These are phyloP conservation scores for Solanum hybrid DNA, from an alignment of 305 asterid genomes.

Conservation along the genomic window DNA sequence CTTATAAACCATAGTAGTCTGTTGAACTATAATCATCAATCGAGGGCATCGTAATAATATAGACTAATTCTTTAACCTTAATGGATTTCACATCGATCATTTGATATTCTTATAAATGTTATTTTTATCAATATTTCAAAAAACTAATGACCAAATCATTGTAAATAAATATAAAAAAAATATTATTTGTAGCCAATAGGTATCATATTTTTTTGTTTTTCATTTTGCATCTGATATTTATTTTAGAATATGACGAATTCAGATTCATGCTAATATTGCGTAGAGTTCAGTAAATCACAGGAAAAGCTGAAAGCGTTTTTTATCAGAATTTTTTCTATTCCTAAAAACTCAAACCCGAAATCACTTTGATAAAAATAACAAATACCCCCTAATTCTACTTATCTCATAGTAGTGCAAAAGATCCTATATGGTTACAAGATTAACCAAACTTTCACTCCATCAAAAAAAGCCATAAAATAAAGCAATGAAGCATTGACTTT, in stretches of 20 bases:
- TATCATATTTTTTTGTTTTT: not conserved
- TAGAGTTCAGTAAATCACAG: not conserved
- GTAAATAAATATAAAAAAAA: not conserved
- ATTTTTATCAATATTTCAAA: not conserved
- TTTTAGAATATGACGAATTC: not conserved
- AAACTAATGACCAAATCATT: not conserved
- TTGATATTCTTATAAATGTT: not conserved
- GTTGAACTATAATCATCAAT: not conserved
- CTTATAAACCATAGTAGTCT: not conserved
- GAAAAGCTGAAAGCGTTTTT: fast-evolving
- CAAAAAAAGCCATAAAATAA: not conserved
- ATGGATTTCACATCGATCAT: not conserved
- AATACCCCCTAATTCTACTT: not conserved
- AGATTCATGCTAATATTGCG: not conserved
- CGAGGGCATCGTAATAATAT: not conserved
- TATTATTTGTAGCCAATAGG: not conserved
- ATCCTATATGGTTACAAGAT: not conserved
- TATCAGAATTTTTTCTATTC: not conserved
- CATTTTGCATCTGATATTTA: not conserved
- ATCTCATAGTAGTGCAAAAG: not conserved
- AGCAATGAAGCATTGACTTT: constrained; percentile 5
- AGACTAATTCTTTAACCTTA: not conserved
- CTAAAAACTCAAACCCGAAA: not conserved
- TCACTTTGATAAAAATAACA: fast-evolving
- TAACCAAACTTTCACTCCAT: not conserved